Percentiles rank a stretch among this genome's conserved stretches.
Conservation (phyloP, 148 eudicot genomes). For the Spergularia marina region DNA sequence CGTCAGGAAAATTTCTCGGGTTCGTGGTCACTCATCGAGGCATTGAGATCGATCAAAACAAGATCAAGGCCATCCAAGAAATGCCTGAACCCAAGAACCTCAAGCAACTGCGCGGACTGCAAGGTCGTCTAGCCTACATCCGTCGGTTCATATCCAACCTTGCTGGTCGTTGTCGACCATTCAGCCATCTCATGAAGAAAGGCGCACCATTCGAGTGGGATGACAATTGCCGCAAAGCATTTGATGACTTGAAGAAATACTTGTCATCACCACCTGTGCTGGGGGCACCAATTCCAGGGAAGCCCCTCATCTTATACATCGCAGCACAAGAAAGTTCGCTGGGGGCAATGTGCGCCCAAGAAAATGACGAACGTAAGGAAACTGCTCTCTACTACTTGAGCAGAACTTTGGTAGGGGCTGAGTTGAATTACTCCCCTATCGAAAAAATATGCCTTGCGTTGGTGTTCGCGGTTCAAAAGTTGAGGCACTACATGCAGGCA, state of each 20-base stretch:
- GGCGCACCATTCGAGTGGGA: not conserved
- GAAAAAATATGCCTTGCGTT: not conserved
- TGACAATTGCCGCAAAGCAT: not conserved
- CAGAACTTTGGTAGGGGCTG: not conserved
- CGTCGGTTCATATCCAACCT: not conserved
- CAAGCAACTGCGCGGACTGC: not conserved
- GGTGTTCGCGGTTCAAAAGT: not conserved
- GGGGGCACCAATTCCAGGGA: not conserved
- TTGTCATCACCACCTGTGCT: not conserved
- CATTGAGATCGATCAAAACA: too few species aligned
- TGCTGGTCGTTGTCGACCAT: not conserved
- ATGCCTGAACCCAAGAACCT: not conserved
- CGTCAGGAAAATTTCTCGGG: too few species aligned
- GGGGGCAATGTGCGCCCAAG: not conserved
- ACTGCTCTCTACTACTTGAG: not conserved
- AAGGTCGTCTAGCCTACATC: not conserved
- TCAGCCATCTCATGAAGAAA: constrained; percentile 1
- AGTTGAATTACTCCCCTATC: not conserved
- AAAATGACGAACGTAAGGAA: not conserved
- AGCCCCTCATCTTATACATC: not conserved
- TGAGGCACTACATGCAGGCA: constrained; percentile 7
- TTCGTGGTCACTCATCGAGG: too few species aligned
- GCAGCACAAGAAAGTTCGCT: too few species aligned
- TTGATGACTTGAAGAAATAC: not conserved
- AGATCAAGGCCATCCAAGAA: too few species aligned